Percentiles rank a stretch among this genome's conserved stretches.
These are phyloP conservation scores for Tricholoma terreum DNA, from an alignment of 768 basidiomycete species.

Conservation along the genomic window DNA sequence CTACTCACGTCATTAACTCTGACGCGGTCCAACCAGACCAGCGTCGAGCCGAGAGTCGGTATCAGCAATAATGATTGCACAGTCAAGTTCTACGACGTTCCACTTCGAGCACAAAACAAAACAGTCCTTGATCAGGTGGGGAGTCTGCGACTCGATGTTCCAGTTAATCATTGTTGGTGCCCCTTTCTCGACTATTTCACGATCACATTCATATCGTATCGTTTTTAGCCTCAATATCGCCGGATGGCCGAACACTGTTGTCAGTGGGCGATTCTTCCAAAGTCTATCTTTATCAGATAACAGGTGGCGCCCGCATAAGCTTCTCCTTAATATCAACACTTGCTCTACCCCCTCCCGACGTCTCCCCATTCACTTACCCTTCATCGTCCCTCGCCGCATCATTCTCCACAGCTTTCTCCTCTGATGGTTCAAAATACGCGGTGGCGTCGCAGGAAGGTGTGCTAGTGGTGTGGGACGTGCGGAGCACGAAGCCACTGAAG, in stretches of 20 bases:
- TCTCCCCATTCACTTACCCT: slow-evolving; percentile 33
- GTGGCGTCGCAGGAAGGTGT: slow-evolving; percentile 82
- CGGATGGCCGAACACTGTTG: slow-evolving; percentile 81
- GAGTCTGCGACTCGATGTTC: slow-evolving; percentile 55
- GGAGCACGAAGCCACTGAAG: slow-evolving; percentile 67
- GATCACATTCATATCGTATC: slow-evolving; percentile 7
- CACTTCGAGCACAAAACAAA: slow-evolving; percentile 45
- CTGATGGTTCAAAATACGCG: slow-evolving; percentile 74
- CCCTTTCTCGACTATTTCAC: not conserved
- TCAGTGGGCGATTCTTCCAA: slow-evolving; percentile 90
- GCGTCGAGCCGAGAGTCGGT: slow-evolving; percentile 70
- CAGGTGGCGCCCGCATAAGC: slow-evolving; percentile 56
- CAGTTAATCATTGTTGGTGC: slow-evolving; percentile 77
- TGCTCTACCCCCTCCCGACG: slow-evolving; percentile 55
- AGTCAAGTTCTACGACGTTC: slow-evolving; percentile 78
- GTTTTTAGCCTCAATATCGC: slow-evolving; percentile 77
- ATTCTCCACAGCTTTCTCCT: slow-evolving; percentile 77
- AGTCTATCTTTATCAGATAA: slow-evolving; percentile 77
- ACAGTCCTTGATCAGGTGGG: slow-evolving; percentile 49
- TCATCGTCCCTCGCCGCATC: slow-evolving; percentile 58
- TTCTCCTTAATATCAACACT: slow-evolving; percentile 71
- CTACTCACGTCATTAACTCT: slow-evolving; percentile 61
- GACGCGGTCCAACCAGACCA: slow-evolving; percentile 57
- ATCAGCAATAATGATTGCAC: slow-evolving; percentile 86
- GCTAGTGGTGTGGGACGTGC: slow-evolving; percentile 80